Conservation (phyloP, 2,329 filamentous ascomycete species). For the Waltergamsia citrina region DNA sequence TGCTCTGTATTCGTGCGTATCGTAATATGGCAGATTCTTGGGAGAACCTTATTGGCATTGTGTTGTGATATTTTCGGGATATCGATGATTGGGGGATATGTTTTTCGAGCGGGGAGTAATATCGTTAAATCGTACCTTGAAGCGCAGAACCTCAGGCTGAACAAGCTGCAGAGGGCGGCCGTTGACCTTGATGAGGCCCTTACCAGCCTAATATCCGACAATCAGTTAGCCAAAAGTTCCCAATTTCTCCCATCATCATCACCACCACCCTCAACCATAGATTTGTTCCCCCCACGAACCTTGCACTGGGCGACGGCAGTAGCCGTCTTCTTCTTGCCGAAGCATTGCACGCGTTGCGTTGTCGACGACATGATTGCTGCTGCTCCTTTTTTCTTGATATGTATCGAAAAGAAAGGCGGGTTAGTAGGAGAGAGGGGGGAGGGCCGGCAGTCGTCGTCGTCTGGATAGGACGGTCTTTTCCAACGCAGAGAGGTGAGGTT, state of each 20-base stretch:
- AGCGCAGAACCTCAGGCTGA: constrained; percentile 93
- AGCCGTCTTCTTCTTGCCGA: constrained; percentile 97
- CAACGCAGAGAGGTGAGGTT: constrained; percentile 6
- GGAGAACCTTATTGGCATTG: too few relatives aligned
- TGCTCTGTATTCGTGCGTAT: neutral
- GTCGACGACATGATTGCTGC: constrained; percentile 64
- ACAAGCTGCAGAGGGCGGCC: constrained; percentile 90
- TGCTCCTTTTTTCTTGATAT: constrained; percentile 7
- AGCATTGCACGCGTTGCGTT: constrained; percentile 85
- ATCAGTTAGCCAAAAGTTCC: constrained; percentile 2
- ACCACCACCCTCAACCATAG: neutral
- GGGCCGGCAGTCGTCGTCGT: constrained; percentile 1
- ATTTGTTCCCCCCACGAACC: constrained; percentile 44
- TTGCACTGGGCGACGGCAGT: constrained; percentile 89
- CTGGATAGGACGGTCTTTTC: neutral
- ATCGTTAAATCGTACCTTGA: constrained; percentile 60
- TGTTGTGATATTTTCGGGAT: too few relatives aligned
- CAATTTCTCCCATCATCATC: neutral
- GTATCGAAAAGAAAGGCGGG: constrained; percentile 5
- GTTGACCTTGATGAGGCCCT: constrained; percentile 95
- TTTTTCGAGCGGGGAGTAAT: neutral
- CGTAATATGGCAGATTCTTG: too few relatives aligned
- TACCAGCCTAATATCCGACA: constrained; percentile 23
- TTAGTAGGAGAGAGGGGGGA: constrained; percentile 2
- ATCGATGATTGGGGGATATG: neutral